Base-by-base conservation (phyloP, 106 monocot species). In the Alisma plantagoaquatica region DNA sequence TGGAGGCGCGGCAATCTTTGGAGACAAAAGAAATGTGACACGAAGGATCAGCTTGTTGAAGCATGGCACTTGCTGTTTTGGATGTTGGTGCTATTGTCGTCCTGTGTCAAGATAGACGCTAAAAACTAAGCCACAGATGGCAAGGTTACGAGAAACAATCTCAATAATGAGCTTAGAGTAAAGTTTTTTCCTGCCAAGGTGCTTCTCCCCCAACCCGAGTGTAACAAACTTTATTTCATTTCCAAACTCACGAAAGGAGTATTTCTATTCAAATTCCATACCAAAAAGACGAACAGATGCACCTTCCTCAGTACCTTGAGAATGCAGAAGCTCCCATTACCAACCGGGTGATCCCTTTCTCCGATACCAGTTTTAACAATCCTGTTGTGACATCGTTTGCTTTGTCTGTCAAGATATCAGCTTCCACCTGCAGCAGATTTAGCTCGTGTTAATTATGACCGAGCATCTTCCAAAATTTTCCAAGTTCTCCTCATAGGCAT, bases 1-100 rank as follows among this genome's bases (percentile, higher is more conserved):
- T 68, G 49, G 59, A 68, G 8, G 76, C 64, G 3, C 75, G 57
- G 31, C 47, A 72, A 11, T 72, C 81, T 60, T 65, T 69, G 64
- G 72, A 75, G 52, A 81, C 51, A 61, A 76, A 82, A 72, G 55
- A 65, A 26, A 82, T 69, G 16, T 65, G 59, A 61, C 81, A 76
- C 7, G 63, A 72, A 44, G 59, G 57, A 68, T 43, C 55, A 31
- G 82, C 77, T 24, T 70, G 41, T 70, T 67, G 41, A 15, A 55
- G 60, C 52, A 83, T 62, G 54, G 24, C 44, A 30, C 54, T 49
- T 54, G 77, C 70, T 23, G 65, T 74, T 31, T 23, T 70, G 12
- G 77, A 83, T 46, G 33, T 77, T 18, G 74, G 82, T 23, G n/a
- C 62, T 50, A 54, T 67, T 70, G 74, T 57, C 71, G 43, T 70